Conservation (phyloP, 768 basidiomycete species). For the Lactarius pseudohatsudake region DNA sequence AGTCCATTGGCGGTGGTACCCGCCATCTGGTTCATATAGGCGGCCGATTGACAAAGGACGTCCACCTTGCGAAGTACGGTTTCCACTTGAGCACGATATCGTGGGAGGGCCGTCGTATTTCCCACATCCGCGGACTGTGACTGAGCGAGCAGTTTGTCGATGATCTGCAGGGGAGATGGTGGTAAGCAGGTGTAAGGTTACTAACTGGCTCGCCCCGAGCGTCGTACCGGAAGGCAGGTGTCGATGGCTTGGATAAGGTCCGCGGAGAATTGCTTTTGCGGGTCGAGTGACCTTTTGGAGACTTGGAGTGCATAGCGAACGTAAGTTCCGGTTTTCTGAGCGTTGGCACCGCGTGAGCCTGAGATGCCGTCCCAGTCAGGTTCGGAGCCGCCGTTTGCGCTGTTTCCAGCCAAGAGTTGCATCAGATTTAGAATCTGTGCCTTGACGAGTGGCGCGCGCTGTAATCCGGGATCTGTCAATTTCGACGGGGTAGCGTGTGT, state of each 20-base stretch:
- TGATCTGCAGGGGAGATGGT: not conserved
- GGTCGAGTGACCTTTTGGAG: not conserved
- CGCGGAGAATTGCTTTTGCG: conserved; percentile 2
- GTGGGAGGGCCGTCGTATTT: not conserved
- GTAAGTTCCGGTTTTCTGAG: not conserved
- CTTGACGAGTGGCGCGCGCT: conserved; percentile 9
- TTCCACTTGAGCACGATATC: not conserved
- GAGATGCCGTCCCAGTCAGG: not conserved
- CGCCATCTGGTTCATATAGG: conserved; percentile 10
- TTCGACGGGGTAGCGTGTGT: conserved; percentile 1
- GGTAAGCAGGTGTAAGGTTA: not conserved
- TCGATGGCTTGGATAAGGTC: conserved; percentile 5
- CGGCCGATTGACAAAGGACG: not conserved
- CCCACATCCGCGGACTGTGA: conserved; percentile 2
- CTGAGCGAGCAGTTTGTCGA: conserved; percentile 2
- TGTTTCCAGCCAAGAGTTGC: not conserved
- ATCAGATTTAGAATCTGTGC: not conserved
- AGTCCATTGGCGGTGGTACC: conserved; percentile 6
- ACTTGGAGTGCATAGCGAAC: not conserved
- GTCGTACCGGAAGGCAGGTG: not conserved
- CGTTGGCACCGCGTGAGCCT: not conserved
- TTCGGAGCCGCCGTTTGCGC: not conserved
- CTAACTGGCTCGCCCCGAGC: not conserved
- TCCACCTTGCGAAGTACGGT: not conserved
- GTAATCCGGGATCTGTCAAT: conserved; percentile 3